A percentile compares a stretch with the other conserved stretches of the same genome.
Conservation (phyloP, 768 basidiomycete genomes). For the Tricholoma bakamatsutake region DNA sequence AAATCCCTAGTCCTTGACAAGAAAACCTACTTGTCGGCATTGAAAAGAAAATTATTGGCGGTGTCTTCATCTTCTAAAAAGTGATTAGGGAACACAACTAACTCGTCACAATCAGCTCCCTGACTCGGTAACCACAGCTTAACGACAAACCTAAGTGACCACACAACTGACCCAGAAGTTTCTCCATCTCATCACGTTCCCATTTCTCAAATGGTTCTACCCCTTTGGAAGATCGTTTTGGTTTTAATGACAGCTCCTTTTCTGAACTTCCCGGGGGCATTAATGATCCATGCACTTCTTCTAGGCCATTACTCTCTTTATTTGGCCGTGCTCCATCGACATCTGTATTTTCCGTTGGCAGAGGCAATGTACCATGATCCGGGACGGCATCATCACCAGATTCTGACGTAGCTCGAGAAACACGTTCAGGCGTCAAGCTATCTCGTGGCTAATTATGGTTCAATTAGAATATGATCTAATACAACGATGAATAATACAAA, state of each 20-base stretch:
- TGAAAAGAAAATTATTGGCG: conserved; percentile 91
- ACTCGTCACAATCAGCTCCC: conserved; percentile 2
- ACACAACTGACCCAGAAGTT: conserved; percentile 62
- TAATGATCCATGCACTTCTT: conserved; percentile 17
- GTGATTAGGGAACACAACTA: conserved; percentile 78
- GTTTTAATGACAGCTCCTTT: conserved; percentile 28
- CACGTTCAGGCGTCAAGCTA: conserved; percentile 33
- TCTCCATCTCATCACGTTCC: conserved; percentile 90
- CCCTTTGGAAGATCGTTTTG: conserved; percentile 37
- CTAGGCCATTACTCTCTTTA: conserved; percentile 25
- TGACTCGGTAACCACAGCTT: neutral
- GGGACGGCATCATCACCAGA: conserved; percentile 35
- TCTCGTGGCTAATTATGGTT: conserved; percentile 36
- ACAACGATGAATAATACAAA: conserved; percentile 17
- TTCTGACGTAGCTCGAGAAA: conserved; percentile 56
- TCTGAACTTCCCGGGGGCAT: conserved; percentile 14
- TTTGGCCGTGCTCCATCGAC: conserved; percentile 14
- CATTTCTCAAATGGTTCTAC: conserved; percentile 73
- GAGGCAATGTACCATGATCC: conserved; percentile 10
- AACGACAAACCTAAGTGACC: conserved; percentile 81
- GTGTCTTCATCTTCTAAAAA: conserved; percentile 94
- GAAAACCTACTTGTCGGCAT: conserved; percentile 63
- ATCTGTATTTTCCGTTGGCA: conserved; percentile 17
- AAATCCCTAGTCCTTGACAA: conserved; percentile 4
- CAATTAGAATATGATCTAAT: conserved; percentile 5